These are phyloP conservation scores for Turnera subulata DNA, from an alignment of 345 rosid species.

Conservation along the genomic window DNA sequence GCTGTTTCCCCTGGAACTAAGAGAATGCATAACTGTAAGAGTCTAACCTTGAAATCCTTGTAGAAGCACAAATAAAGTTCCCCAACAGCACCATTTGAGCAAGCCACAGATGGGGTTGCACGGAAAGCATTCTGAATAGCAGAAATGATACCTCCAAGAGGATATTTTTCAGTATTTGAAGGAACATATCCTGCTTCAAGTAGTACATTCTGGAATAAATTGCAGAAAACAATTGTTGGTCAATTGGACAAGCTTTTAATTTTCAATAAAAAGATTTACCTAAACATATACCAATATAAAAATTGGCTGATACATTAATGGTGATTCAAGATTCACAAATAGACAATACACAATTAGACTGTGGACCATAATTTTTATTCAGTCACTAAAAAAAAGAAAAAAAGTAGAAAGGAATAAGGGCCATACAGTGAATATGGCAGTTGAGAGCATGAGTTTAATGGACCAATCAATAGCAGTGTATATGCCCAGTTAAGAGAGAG, in stretches of 20 bases:
- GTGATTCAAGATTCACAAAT: too few relatives aligned
- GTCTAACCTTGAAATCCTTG: slow-evolving; percentile 75
- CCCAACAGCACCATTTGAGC: slow-evolving; percentile 64
- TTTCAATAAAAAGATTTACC: neutral
- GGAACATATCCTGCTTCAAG: slow-evolving; percentile 84
- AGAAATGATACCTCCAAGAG: slow-evolving; percentile 80
- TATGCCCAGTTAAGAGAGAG: too few relatives aligned
- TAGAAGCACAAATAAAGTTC: slow-evolving; percentile 82
- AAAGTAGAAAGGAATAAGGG: too few relatives aligned
- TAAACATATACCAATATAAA: neutral
- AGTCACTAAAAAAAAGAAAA: too few relatives aligned
- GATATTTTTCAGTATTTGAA: slow-evolving; percentile 83
- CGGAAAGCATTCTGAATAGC: slow-evolving; percentile 88
- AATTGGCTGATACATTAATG: too few relatives aligned
- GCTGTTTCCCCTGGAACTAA: neutral
- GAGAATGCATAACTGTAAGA: slow-evolving; percentile 9
- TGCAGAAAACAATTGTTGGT: slow-evolving; percentile 7
- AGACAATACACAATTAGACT: too few relatives aligned
- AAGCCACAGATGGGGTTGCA: slow-evolving; percentile 56
- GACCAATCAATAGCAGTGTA: too few relatives aligned
- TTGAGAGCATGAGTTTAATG: too few relatives aligned
- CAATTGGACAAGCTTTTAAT: slow-evolving; percentile 7
- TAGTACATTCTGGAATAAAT: slow-evolving; percentile 59
- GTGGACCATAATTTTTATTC: too few relatives aligned
- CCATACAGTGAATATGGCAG: too few relatives aligned